phyloP scores from a whole-genome alignment of 1,284 basidiomycete genomes.

The Sporisorium iseilematis-ciliati region DNA sequence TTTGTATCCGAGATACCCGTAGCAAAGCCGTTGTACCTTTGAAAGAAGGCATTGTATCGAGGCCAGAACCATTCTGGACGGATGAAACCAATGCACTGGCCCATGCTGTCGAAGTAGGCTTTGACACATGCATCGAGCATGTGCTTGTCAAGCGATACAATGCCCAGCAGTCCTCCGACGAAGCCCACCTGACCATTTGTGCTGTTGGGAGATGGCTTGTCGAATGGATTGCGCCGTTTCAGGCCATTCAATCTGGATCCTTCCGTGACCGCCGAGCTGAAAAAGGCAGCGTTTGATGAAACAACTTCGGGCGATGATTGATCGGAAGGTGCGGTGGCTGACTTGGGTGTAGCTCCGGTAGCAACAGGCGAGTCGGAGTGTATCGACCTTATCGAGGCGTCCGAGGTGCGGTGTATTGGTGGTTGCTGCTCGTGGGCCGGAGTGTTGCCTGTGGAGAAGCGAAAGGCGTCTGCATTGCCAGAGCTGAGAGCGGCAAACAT shows the following conservation, averaged over 20 bases:
- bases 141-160: slow-evolving; percentile 34
- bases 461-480: slow-evolving; percentile 3
- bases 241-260: background rate
- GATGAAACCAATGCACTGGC: slow-evolving; percentile 42
- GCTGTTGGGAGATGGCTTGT: slow-evolving; percentile 9
- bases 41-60: slow-evolving; percentile 35
- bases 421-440: background rate
- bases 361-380: background rate
- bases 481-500: slow-evolving; percentile 27
- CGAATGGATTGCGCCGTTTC: slow-evolving; percentile 26
- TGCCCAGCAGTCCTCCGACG: slow-evolving; percentile 37
- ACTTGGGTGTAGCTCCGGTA: slow-evolving; percentile 10
- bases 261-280: slow-evolving; percentile 8
- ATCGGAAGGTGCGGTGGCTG: slow-evolving; percentile 5
- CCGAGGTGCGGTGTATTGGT: background rate
- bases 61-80: slow-evolving; percentile 46
- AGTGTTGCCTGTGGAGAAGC: background rate
- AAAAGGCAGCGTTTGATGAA: slow-evolving; percentile 14
- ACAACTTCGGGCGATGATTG: slow-evolving; percentile 18
- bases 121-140: slow-evolving; percentile 36
- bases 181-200: slow-evolving; percentile 27
- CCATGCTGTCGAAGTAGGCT: slow-evolving; percentile 31
- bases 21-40: slow-evolving; percentile 20
- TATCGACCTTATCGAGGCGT: background rate
- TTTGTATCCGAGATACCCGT: background rate